Evolutionary conservation across 2,329 filamentous ascomycete species (phyloP).

Genomic region (Alternaria metachromatica): DNA sequence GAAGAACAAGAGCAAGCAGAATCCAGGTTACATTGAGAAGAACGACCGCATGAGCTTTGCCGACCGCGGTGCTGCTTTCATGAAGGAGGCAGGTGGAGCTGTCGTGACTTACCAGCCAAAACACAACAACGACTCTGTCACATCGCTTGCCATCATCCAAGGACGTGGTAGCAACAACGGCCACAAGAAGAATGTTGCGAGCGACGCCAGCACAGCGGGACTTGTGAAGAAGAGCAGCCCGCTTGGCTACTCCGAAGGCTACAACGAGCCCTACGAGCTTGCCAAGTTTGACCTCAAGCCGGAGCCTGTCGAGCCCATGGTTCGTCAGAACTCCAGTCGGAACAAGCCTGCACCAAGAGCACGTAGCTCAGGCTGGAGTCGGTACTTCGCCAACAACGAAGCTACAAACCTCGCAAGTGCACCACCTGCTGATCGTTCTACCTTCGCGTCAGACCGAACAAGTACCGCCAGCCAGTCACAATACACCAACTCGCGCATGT

Average conservation of each 20-base stretch:
- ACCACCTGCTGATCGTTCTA: constrained; percentile 62
- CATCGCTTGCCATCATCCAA: constrained; percentile 57
- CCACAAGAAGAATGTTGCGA: constrained; percentile 60
- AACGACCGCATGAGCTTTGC: constrained; percentile 57
- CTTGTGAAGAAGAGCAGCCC: constrained; percentile 63
- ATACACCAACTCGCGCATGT: constrained; percentile 60
- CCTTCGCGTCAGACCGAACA: constrained; percentile 49
- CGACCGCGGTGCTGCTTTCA: constrained; percentile 59
- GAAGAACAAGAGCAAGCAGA: constrained; percentile 63
- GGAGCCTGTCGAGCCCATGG: constrained; percentile 39
- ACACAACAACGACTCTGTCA: constrained; percentile 46
- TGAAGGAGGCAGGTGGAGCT: constrained; percentile 58
- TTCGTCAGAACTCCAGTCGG: constrained; percentile 47
- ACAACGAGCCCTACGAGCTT: constrained; percentile 53
- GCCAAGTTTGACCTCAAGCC: constrained; percentile 53
- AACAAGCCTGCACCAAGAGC: constrained; percentile 35
- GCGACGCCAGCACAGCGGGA: constrained; percentile 66
- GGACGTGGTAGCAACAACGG: constrained; percentile 61
- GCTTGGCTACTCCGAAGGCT: constrained; percentile 48
- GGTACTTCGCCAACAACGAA: constrained; percentile 78
- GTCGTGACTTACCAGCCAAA: constrained; percentile 42
- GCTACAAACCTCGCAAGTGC: constrained; percentile 63
- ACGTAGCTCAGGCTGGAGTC: constrained; percentile 75
- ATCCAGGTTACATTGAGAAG: constrained; percentile 57
- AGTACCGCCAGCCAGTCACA: constrained; percentile 48